Evolutionary conservation across 2,329 filamentous ascomycete genomes (phyloP).

Genomic region (Pseudogymnoascus sp.): DNA sequence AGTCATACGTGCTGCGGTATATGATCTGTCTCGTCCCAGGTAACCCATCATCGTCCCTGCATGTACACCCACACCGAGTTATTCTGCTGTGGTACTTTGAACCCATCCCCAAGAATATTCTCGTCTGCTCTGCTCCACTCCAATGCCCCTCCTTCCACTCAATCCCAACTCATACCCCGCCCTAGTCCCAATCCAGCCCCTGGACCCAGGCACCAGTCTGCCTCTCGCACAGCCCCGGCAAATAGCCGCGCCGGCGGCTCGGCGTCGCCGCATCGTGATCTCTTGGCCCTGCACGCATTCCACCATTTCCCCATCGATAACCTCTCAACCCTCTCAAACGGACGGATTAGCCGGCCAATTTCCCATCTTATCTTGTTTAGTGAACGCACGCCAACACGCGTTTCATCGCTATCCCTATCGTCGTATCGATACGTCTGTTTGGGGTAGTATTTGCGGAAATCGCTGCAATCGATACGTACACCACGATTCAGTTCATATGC

Average conservation of each 20-base stretch:
- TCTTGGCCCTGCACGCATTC: background rate
- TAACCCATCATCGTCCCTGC: background rate
- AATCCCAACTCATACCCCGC: background rate
- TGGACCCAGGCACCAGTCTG: background rate
- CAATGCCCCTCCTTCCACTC: background rate
- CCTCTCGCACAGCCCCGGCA: conserved; percentile 1
- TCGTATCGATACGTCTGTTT: background rate
- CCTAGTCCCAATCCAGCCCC: background rate
- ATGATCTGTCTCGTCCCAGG: background rate
- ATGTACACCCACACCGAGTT: background rate
- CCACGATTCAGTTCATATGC: background rate
- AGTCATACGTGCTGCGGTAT: background rate
- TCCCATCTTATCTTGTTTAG: background rate
- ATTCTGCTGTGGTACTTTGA: background rate
- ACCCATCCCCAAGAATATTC: background rate
- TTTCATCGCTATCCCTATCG: background rate
- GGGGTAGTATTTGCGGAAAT: background rate
- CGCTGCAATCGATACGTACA: background rate
- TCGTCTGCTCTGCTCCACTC: background rate
- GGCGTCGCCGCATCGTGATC: background rate
- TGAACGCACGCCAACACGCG: background rate
- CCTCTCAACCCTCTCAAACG: background rate
- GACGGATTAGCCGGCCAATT: background rate
- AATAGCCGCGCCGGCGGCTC: conserved; percentile 4
- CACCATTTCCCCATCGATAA: background rate